A percentile compares a stretch with the other conserved stretches of the same genome.
These are phyloP conservation scores for Pinus taeda DNA, from an alignment of 75 land plant genomes.

Conservation along the genomic window DNA sequence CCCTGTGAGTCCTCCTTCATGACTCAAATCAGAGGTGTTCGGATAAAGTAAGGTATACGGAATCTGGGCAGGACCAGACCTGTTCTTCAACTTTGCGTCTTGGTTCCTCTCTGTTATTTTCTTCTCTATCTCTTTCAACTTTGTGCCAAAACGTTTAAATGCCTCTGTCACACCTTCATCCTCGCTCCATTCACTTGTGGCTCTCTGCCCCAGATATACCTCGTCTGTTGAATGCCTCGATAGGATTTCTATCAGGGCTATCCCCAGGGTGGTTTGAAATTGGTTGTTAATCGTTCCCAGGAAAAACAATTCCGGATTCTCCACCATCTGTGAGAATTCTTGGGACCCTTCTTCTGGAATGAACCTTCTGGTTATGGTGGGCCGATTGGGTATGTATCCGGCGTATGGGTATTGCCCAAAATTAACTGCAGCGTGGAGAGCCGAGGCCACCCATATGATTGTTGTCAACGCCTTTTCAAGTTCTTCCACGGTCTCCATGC, in stretches of 20 bases:
- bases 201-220: no score
- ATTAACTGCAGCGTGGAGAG: no score
- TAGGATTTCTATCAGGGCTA: not conserved
- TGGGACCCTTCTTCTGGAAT: slow-evolving; percentile 35
- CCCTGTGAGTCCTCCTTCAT: not conserved
- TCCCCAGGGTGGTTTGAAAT: not conserved
- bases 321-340: no score
- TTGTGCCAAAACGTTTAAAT: not conserved
- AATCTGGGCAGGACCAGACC: no score
- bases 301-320: no score
- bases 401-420: slow-evolving; percentile 42
- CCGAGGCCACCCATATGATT: no score
- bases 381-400: slow-evolving; percentile 65
- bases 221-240: no score
- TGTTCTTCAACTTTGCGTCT: no score
- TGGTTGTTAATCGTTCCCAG: not conserved
- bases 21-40: no score
- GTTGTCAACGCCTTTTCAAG: slow-evolving; percentile 32
- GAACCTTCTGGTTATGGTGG: slow-evolving; percentile 52
- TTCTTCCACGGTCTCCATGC: slow-evolving; percentile 25
- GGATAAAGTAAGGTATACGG: no score
- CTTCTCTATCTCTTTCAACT: no score
- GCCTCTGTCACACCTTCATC: not conserved
- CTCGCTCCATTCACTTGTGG: slow-evolving; percentile 17
- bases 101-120: no score